Conservation (phyloP, 331 rosid genomes). For the Cydonia oblonga region DNA sequence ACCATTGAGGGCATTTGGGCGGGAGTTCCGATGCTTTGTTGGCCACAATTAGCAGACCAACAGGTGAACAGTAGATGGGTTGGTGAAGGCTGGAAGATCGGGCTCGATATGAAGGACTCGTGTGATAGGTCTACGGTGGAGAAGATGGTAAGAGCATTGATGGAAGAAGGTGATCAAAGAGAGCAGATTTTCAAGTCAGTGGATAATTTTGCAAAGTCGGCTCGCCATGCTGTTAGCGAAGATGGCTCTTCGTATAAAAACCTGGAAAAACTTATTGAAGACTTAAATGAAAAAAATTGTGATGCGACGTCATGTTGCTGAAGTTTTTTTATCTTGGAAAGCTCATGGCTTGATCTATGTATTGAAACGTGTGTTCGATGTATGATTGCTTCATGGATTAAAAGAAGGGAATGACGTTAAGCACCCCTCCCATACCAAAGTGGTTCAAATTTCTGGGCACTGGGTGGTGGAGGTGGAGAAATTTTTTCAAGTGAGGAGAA, state of each 20-base stretch:
- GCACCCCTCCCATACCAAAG: too few relatives aligned
- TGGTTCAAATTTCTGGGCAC: too few relatives aligned
- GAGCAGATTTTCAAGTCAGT: not conserved
- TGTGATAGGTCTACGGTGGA: constrained; percentile 1
- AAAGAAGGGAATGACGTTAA: too few relatives aligned
- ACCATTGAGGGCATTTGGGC: not conserved
- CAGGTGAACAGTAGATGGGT: not conserved
- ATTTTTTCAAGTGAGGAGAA: too few relatives aligned
- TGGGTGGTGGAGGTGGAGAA: too few relatives aligned
- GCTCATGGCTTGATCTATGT: too few relatives aligned
- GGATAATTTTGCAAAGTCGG: not conserved
- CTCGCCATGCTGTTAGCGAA: not conserved
- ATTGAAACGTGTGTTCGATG: too few relatives aligned
- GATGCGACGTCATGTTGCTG: too few relatives aligned
- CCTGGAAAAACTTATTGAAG: constrained; percentile 1
- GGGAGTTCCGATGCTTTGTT: constrained; percentile 6
- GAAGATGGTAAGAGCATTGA: not conserved
- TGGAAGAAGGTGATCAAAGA: not conserved
- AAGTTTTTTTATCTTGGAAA: too few relatives aligned
- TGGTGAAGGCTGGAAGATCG: not conserved
- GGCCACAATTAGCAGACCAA: constrained; percentile 1
- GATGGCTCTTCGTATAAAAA: constrained; percentile 11
- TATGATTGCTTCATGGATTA: too few relatives aligned
- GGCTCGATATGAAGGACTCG: not conserved
- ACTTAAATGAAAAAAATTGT: not conserved